Evolutionary conservation across 1,284 basidiomycete genomes (phyloP).

Genomic region (Puccinia triticina): DNA sequence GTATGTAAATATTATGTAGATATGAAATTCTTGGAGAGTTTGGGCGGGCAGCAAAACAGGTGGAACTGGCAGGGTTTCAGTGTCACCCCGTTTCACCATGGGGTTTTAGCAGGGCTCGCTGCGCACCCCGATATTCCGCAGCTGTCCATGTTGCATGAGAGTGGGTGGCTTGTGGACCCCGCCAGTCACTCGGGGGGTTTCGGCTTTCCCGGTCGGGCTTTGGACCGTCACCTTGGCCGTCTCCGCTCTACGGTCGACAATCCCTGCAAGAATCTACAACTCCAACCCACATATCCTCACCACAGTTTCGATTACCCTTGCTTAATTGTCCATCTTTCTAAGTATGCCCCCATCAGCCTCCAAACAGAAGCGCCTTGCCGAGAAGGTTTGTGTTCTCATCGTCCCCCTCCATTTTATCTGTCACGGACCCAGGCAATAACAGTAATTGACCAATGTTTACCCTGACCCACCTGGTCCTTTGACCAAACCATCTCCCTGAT

Average conservation of each 20-base stretch:
- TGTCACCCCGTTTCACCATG: too few species aligned
- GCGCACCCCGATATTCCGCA: too few species aligned
- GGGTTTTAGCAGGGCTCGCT: too few species aligned
- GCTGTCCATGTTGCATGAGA: too few species aligned
- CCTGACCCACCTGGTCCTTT: not conserved
- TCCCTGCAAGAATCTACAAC: not conserved
- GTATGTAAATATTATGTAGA: too few species aligned
- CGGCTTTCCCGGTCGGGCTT: not conserved
- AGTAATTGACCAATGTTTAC: not conserved
- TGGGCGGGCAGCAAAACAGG: too few species aligned
- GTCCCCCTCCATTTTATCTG: not conserved
- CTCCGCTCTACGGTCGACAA: not conserved
- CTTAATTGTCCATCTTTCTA: not conserved
- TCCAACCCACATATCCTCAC: not conserved
- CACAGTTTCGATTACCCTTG: not conserved
- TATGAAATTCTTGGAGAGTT: too few species aligned
- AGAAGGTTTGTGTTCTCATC: constrained; percentile 62
- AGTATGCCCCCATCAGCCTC: constrained; percentile 62
- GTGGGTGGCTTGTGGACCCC: not conserved
- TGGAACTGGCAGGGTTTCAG: too few species aligned
- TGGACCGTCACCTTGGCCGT: not conserved
- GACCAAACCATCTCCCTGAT: not conserved
- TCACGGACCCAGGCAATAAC: not conserved
- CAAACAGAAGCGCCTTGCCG: constrained; percentile 75
- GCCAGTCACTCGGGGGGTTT: not conserved